Conservation (phyloP, 768 basidiomycete genomes). For the Boletus tomentosulus region DNA sequence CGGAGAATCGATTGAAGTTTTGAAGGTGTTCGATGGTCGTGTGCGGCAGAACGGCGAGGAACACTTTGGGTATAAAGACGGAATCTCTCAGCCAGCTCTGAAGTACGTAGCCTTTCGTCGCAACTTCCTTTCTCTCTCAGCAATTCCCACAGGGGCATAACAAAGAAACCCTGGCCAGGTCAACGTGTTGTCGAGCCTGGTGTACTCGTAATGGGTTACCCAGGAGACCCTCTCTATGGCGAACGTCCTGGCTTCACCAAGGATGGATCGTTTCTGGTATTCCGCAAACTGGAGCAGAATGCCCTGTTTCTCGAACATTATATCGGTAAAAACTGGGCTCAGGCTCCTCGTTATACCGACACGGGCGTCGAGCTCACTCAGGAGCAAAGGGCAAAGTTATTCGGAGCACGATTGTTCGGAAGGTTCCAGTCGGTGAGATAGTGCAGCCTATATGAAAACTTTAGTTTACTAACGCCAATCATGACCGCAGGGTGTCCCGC, state of each 20-base stretch:
- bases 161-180: conserved; percentile 27
- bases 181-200: conserved; percentile 19
- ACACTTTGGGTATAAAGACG: conserved; percentile 52
- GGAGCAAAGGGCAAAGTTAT: conserved; percentile 12
- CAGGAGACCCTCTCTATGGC: conserved; percentile 34
- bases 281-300: conserved; percentile 44
- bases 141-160: conserved; percentile 8
- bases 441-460: background rate
- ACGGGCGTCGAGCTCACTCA: conserved; percentile 19
- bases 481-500: conserved; percentile 32
- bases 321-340: conserved; percentile 43
- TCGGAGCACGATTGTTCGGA: conserved; percentile 40
- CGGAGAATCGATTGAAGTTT: background rate
- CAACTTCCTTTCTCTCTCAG: conserved; percentile 30
- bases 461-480: background rate
- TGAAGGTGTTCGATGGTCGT: background rate
- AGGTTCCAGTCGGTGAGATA: conserved; percentile 41
- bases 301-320: conserved; percentile 39
- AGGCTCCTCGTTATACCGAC: conserved; percentile 19
- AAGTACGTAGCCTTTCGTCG: conserved; percentile 31
- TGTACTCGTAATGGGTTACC: conserved; percentile 41
- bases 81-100: conserved; percentile 46
- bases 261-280: conserved; percentile 50
- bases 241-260: conserved; percentile 40
- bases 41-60: conserved; percentile 32